Evolutionary conservation across 2,329 filamentous ascomycete species (phyloP).

Genomic region (Colletotrichum gigasporum): DNA sequence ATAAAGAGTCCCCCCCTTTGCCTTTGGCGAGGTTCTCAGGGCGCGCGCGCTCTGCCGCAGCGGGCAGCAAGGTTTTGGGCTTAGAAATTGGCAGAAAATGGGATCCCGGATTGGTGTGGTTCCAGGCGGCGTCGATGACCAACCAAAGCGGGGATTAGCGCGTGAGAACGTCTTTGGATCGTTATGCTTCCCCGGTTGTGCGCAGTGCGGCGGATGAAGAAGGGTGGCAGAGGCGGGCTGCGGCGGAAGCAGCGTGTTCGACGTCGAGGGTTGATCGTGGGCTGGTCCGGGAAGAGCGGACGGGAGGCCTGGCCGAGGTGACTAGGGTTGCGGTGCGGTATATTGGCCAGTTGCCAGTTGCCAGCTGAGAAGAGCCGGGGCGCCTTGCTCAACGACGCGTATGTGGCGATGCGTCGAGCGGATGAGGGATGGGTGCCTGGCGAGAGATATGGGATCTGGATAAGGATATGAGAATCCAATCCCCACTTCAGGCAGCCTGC

Average conservation of each 20-base stretch:
- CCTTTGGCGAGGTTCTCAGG: slow-evolving; percentile 13
- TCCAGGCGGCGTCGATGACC: slow-evolving; percentile 12
- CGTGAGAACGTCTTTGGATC: slow-evolving; percentile 18
- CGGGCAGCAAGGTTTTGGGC: slow-evolving; percentile 15
- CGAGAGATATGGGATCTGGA: background rate
- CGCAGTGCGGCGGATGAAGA: slow-evolving; percentile 6
- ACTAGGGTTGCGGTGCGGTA: slow-evolving; percentile 9
- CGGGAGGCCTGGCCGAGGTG: slow-evolving; percentile 19
- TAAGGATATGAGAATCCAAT: background rate
- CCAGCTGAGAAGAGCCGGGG: slow-evolving; percentile 5
- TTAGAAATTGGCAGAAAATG: slow-evolving; percentile 25
- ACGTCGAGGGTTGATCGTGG: slow-evolving; percentile 19
- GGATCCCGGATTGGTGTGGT: slow-evolving; percentile 1
- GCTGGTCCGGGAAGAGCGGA: slow-evolving; percentile 26
- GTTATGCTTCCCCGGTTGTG: slow-evolving; percentile 14
- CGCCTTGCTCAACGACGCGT: slow-evolving; percentile 20
- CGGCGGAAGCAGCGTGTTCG: background rate
- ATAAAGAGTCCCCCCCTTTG: background rate
- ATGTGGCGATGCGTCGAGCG: slow-evolving; percentile 10
- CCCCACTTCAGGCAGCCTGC: too few species aligned
- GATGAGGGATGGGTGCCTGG: slow-evolving; percentile 11
- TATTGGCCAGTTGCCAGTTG: background rate
- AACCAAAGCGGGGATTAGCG: slow-evolving; percentile 16
- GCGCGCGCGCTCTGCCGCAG: background rate
- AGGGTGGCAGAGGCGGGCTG: background rate